Evolutionary conservation across 306 rosid genomes (phyloP).

Genomic region (Hippophae gyantsensis): DNA sequence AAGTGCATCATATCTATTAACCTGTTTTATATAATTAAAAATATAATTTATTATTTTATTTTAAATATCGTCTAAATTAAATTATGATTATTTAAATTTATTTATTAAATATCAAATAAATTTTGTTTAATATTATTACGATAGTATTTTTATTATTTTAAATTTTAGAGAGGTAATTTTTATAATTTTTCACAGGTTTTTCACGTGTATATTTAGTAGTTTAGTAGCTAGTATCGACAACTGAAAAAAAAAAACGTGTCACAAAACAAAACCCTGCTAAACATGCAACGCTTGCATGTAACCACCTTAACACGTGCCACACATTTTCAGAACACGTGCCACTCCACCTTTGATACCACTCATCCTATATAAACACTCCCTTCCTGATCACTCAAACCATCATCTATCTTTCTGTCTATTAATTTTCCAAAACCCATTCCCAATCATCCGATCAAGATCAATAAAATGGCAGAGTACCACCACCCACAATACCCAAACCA

Average conservation of each 20-base stretch:
- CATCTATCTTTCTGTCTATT: not conserved
- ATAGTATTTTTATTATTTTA: too few species aligned
- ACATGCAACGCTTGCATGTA: conserved; percentile 69
- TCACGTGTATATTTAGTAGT: too few species aligned
- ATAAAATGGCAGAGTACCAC: conserved; percentile 41
- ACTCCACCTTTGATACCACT: conserved; percentile 1
- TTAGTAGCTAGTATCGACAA: too few species aligned
- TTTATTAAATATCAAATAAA: too few species aligned
- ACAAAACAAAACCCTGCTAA: not conserved
- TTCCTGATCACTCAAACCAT: not conserved
- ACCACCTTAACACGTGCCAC: conserved; percentile 45
- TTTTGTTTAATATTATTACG: too few species aligned
- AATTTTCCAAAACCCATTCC: not conserved
- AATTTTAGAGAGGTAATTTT: too few species aligned
- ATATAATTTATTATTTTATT: too few species aligned
- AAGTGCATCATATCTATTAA: too few species aligned
- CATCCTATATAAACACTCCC: conserved; percentile 13
- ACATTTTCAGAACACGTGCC: conserved; percentile 26
- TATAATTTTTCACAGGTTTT: too few species aligned
- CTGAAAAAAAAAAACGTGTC: conserved; percentile 34
- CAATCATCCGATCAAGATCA: not conserved
- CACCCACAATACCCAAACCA: not conserved
- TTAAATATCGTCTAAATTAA: too few species aligned
- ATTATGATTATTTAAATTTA: too few species aligned
- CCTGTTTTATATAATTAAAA: too few species aligned